Conservation (phyloP, 2,329 filamentous ascomycete genomes). For the Neonectria sp. region DNA sequence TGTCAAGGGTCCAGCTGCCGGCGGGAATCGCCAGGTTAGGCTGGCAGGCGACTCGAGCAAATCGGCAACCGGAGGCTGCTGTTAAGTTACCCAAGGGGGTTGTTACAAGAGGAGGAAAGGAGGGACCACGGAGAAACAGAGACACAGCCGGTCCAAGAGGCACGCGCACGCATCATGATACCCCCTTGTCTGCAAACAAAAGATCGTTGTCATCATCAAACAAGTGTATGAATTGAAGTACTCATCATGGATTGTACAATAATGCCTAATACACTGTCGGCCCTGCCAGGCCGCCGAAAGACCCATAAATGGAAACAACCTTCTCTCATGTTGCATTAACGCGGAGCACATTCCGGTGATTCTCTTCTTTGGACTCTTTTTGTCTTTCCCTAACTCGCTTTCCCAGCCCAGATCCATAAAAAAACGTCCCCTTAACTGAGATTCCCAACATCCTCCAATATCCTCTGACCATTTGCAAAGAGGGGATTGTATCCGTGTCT, state of each 20-base stretch:
- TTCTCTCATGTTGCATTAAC: constrained; percentile 51
- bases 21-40: constrained; percentile 63
- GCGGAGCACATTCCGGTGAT: constrained; percentile 41
- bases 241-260: constrained; percentile 49
- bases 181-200: constrained; percentile 43
- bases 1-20: constrained; percentile 80
- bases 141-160: constrained; percentile 36
- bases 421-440: constrained; percentile 36
- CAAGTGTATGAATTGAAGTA: constrained; percentile 46
- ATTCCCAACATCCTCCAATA: constrained; percentile 39
- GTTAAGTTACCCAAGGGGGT: constrained; percentile 52
- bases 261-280: constrained; percentile 52
- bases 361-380: constrained; percentile 42
- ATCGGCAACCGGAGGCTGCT: constrained; percentile 62
- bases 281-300: constrained; percentile 37
- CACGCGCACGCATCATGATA: constrained; percentile 50
- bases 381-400: constrained; percentile 40
- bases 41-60: constrained; percentile 60
- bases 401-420: constrained; percentile 39
- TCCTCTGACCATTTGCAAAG: constrained; percentile 35
- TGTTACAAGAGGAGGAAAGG: constrained; percentile 20
- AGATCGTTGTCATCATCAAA: constrained; percentile 42
- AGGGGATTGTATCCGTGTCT: constrained; percentile 19
- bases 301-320: constrained; percentile 36
- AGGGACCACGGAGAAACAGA: constrained; percentile 18